Base-by-base conservation (phyloP, 768 basidiomycete genomes). In the Sistotremastrum niveocremeum region DNA sequence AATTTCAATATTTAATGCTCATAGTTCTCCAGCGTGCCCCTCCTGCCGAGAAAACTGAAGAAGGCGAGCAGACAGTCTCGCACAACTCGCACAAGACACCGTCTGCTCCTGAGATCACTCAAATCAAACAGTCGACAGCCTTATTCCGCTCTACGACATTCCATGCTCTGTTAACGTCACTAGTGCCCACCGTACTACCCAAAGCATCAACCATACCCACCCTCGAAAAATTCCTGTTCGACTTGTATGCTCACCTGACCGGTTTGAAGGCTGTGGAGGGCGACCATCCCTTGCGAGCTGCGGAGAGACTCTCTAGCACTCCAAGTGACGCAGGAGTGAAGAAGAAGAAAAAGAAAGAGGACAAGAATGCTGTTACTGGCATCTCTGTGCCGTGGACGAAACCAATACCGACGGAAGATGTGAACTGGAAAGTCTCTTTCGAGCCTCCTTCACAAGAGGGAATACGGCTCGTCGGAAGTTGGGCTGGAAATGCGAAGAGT, bases 381-480 rank as follows among this genome's bases (percentile, higher is more conserved):
- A 60, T 86, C 7, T 66, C 76, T 2, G 74, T 89, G 0, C 81
- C 84, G 0, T 86, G 81, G 56, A 71, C 77, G 1, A 55, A 71
- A 1, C 88, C 89, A 0, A 64, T 74, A 28, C 87, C 86, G 0
- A 70, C 77, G 0, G 75, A 82, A 57, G 84, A 86, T 34, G 78
- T 80, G 0, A 89, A 91, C 46, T 95, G 90, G 90, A 89, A 79
- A 43, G 79, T 95, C 20, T 71, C 77, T 0, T 95, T 84, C 55
- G 77, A 84, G 51, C 72, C 69, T 39, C 93, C 91, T 1, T 69
- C 65, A 29, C 84, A 89, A 47, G 20, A 20, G 20, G 20, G 20
- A 20, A 75, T 94, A 12, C 68, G 76, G 5, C 62, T 97, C 3
- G 79, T 81, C 1, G 91, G 93, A 8, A 89, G 86, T 52, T 97